phyloP scores from a whole-genome alignment of 306 rosid species.

The Benincasa hispida region DNA sequence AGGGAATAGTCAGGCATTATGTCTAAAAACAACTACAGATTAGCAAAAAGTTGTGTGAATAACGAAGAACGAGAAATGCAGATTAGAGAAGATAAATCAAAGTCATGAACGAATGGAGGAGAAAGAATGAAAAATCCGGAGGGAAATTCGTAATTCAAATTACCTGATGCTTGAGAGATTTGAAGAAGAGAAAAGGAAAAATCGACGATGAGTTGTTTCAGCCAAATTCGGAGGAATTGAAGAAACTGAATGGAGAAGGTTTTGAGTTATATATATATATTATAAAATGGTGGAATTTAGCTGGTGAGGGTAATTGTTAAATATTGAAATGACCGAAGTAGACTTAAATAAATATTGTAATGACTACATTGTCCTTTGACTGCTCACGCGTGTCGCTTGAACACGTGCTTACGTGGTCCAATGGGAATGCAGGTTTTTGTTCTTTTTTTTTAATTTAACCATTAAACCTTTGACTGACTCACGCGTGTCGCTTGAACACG shows the following conservation, averaged over 20 bases:
- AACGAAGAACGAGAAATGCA: neutral
- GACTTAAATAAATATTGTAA: neutral
- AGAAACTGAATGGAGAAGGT: neutral
- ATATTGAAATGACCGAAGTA: neutral
- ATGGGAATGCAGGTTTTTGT: too few relatives aligned
- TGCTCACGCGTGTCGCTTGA: neutral
- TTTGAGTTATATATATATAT: neutral
- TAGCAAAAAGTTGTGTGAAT: neutral
- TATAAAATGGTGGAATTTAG: neutral
- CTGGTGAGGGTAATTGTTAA: neutral
- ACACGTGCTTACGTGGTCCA: neutral
- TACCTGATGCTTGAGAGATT: neutral
- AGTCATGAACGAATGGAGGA: neutral
- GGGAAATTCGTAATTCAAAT: neutral
- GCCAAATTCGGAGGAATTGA: neutral
- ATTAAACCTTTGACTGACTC: too few relatives aligned
- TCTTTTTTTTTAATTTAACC: neutral
- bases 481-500: too few relatives aligned
- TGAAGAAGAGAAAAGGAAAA: neutral
- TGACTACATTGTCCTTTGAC: neutral
- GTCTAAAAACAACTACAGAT: neutral
- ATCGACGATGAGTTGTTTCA: neutral
- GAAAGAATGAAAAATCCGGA: neutral
- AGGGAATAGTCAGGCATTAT: neutral
- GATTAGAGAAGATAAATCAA: neutral